Percentiles rank a stretch among this genome's conserved stretches.
phyloP scores from a whole-genome alignment of 2,329 filamentous ascomycete species.

The Cyclaneusma minus region DNA sequence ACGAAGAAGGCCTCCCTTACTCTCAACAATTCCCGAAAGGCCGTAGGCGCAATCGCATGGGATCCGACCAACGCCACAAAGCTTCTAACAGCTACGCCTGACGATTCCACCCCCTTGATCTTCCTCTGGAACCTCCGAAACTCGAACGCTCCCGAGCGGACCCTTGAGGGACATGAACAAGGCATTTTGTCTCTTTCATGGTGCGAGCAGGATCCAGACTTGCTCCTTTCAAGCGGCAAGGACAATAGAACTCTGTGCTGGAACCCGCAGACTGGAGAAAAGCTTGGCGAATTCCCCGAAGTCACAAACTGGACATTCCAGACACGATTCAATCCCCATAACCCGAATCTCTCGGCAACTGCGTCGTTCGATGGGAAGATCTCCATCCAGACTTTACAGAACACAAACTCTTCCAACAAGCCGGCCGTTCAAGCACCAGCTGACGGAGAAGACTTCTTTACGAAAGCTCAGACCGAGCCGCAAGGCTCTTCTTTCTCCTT shows the following conservation, averaged over 20 bases:
- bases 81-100: constrained; percentile 79
- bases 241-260: constrained; percentile 92
- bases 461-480: constrained; percentile 79
- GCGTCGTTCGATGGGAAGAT: constrained; percentile 97
- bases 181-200: constrained; percentile 89
- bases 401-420: constrained; percentile 68
- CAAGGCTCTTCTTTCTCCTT: constrained; percentile 84
- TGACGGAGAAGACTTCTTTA: constrained; percentile 93
- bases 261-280: constrained; percentile 85
- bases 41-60: constrained; percentile 93
- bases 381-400: constrained; percentile 82
- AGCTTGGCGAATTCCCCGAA: constrained; percentile 84
- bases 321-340: constrained; percentile 84
- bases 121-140: constrained; percentile 91
- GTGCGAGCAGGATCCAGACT: constrained; percentile 80
- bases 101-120: constrained; percentile 78
- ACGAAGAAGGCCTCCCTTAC: constrained; percentile 95
- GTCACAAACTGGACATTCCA: constrained; percentile 99
- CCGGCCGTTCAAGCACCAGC: constrained; percentile 50
- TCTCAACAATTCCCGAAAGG: constrained; percentile 83
- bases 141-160: constrained; percentile 84
- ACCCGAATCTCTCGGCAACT: constrained; percentile 83
- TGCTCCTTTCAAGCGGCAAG: constrained; percentile 87
- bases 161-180: constrained; percentile 81
- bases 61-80: constrained; percentile 92